Base-by-base conservation (phyloP, 2,329 filamentous ascomycete species). In the Stemphylium lycopersici region DNA sequence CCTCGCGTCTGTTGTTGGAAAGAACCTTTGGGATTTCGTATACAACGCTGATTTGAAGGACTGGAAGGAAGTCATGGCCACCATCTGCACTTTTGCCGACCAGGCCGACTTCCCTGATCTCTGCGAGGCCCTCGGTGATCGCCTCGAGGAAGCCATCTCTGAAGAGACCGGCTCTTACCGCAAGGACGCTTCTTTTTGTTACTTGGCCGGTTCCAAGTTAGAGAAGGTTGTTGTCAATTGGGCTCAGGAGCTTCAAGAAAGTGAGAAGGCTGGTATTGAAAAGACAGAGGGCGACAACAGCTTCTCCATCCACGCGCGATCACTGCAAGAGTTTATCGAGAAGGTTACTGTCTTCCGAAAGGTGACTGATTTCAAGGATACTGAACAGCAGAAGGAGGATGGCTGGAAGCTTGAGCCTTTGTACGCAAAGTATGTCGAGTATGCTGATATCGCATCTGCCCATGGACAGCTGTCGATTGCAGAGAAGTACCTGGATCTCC, bases 21-120 rank as follows among this genome's bases (percentile, higher is more conserved):
- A 98, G 81, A 97, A 99, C 70, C 83, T 99, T 1, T 98, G 93
- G 95, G 95, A 99, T 77, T 85, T 98, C 40, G 95, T 98, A 6
- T 91, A 98, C 78, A 99, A 99, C 69, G 95, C 93, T 6, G 90
- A 97, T 69, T 80, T 99, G 40, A 84, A 84, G 47, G 90, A 95
- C 77, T 99, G 95, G 96, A 98, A 96, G 78, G 95, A 98, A 76
- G 88, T 93, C 3, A 96, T 99, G 90, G 93, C 91, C 24, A 90
- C 93, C 1, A 80, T 99, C 48, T 99, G 95, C 83, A 98, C 95
- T 1, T 99, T 93, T 76, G 95, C 95, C 0, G 89, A 96, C 59
- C 89, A 92, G 39, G 85, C 85, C 34, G 93, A 99, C 66, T 99
- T 99, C 73, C 87, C 93, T 4, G 92, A 97, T 71, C 87, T 99